Evolutionary conservation across 202 grass and related monocot species (phyloP), one percentile per base, ranked within the genome.

Genomic region (Brachypodium distachyon): DNA sequence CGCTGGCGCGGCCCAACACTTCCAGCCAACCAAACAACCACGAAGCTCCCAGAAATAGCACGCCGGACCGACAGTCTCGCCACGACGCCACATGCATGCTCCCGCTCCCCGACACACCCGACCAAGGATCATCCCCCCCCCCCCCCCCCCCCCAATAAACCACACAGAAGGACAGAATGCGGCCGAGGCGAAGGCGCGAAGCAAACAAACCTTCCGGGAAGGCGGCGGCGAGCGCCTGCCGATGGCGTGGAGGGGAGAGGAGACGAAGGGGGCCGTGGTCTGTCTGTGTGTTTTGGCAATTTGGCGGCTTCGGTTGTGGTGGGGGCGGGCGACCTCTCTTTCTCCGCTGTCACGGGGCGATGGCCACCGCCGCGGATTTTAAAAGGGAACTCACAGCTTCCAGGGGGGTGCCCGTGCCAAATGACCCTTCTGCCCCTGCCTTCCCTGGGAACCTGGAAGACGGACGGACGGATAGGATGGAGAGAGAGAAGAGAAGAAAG

Each of bases 261-360:
- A 22, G 43, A 26, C 23, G 31, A 4, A 18, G 60, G 64, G 25
- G 26, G 64, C 0, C 53, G 67, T n/a, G 66, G 69, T 62, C 16
- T n/a, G 3, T 58, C 13, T 14, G 61, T n/a, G 54, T 36, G n/a
- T n/a, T n/a, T n/a, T 68, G 23, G 16, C 14, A 7, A 37, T 75
- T 70, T 80, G 81, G 86, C 81, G 38, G 76, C 63, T 80, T 77
- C 1, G 79, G 36, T 53, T 52, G 38, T 48, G 73, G 27, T 8
- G 61, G 41, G 19, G 17, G 37, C 18, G 36, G 52, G 7, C 61
- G 16, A 36, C 14, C 61, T 46, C 28, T 10, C 70, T 76, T 27
- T 63, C 70, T 80, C 70, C 69, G 81, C 75, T 80, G 75, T 56
- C 66, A 56, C 65, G 17, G 12, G 25, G 38, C 42, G 59, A 0